Evolutionary conservation across 1,284 basidiomycete species (phyloP).

Genomic region (Irpex sp.): DNA sequence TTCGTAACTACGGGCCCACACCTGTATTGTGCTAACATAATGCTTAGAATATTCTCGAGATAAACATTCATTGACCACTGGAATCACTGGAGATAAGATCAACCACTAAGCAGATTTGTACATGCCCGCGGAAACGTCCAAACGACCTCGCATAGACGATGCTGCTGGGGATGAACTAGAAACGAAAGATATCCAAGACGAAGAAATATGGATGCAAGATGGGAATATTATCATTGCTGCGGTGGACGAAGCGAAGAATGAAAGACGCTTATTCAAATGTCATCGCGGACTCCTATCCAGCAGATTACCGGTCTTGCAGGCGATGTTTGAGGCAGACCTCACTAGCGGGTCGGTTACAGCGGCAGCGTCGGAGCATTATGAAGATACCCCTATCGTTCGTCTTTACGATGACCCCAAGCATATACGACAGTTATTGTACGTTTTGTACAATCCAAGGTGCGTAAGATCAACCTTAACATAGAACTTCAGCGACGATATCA

Average conservation of each 20-base stretch:
- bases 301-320: background rate
- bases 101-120: too few relatives aligned
- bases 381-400: background rate
- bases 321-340: background rate
- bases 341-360: background rate
- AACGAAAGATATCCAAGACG: background rate
- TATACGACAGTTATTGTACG: background rate
- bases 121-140: too few relatives aligned
- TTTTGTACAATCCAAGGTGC: background rate
- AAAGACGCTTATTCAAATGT: background rate
- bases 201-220: background rate
- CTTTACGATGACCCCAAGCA: background rate
- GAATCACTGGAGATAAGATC: too few relatives aligned
- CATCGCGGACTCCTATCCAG: background rate
- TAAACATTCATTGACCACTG: too few relatives aligned
- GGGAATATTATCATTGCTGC: background rate
- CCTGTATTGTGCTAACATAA: too few relatives aligned
- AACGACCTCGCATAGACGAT: too few relatives aligned
- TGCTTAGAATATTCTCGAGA: too few relatives aligned
- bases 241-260: background rate
- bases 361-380: background rate
- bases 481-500: too few relatives aligned
- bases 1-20: too few relatives aligned
- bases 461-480: background rate
- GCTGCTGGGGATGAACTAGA: too few relatives aligned